These are phyloP conservation scores for Raddia guianensis DNA, from an alignment of 176 grass and related monocot genomes.

Conservation along the genomic window DNA sequence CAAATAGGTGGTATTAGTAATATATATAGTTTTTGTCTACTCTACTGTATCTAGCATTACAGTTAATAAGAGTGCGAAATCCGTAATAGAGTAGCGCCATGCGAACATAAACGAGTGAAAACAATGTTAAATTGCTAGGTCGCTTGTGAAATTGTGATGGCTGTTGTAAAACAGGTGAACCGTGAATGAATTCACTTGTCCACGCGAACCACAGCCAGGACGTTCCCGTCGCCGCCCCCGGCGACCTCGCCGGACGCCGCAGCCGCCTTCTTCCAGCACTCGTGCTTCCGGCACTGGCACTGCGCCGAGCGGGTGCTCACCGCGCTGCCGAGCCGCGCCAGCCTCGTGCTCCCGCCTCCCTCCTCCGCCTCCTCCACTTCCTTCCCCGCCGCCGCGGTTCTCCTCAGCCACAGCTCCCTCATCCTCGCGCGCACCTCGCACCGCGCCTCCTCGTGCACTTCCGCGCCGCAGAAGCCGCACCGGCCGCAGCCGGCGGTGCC, in stretches of 20 bases:
- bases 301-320: slow-evolving; percentile 51
- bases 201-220: background rate
- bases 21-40: no score
- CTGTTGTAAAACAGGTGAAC: background rate
- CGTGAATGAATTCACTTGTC: slow-evolving; percentile 23
- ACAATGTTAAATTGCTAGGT: no score
- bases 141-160: background rate
- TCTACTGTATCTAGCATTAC: no score
- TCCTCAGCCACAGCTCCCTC: slow-evolving; percentile 46
- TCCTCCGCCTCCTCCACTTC: slow-evolving; percentile 30
- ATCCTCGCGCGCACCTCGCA: slow-evolving; percentile 51
- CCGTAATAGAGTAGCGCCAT: no score
- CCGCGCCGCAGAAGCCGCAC: slow-evolving; percentile 49
- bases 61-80: no score
- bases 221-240: slow-evolving; percentile 23
- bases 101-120: no score
- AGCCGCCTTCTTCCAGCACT: slow-evolving; percentile 52
- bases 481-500: background rate
- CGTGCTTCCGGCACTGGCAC: slow-evolving; percentile 73
- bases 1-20: background rate
- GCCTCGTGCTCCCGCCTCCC: slow-evolving; percentile 26
- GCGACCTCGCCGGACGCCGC: slow-evolving; percentile 14
- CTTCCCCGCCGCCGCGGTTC: background rate
- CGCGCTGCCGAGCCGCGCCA: slow-evolving; percentile 35
- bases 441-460: slow-evolving; percentile 41